These are phyloP conservation scores for Paralagenidium karlingii DNA, from an alignment of 352 stramenopile species.

Conservation along the genomic window DNA sequence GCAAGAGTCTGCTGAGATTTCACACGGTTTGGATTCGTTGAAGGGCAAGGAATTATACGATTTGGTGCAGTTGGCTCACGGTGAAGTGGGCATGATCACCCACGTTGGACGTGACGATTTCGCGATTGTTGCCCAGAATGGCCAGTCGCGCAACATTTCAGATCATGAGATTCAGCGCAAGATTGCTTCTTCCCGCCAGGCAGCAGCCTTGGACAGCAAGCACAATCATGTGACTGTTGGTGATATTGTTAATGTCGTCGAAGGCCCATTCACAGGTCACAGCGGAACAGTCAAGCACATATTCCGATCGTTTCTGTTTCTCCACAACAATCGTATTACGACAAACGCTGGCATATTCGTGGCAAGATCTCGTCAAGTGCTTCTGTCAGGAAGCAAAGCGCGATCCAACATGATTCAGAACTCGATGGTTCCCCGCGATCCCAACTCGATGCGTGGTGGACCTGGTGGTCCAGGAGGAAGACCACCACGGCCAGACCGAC, in stretches of 20 bases:
- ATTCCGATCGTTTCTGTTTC: slow-evolving; percentile 79
- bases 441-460: slow-evolving; percentile 15
- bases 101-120: slow-evolving; percentile 82
- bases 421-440: slow-evolving; percentile 52
- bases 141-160: slow-evolving; percentile 66
- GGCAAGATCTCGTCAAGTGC: slow-evolving; percentile 63
- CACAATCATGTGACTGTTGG: slow-evolving; percentile 84
- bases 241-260: slow-evolving; percentile 84
- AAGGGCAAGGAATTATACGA: slow-evolving; percentile 86
- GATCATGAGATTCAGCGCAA: slow-evolving; percentile 86
- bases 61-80: slow-evolving; percentile 73
- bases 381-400: slow-evolving; percentile 79
- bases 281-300: slow-evolving; percentile 88
- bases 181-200: slow-evolving; percentile 69
- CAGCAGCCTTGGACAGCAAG: slow-evolving; percentile 77
- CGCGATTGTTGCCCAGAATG: slow-evolving; percentile 79
- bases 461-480: slow-evolving; percentile 21
- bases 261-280: slow-evolving; percentile 67
- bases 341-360: slow-evolving; percentile 85
- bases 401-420: slow-evolving; percentile 81
- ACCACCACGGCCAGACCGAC: slow-evolving; percentile 17
- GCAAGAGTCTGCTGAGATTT: slow-evolving; percentile 83
- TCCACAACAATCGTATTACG: slow-evolving; percentile 86
- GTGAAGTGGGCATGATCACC: slow-evolving; percentile 85
- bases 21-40: slow-evolving; percentile 79